phyloP scores from a whole-genome alignment of 179 eudicot genomes.

The Beta lomatogona region DNA sequence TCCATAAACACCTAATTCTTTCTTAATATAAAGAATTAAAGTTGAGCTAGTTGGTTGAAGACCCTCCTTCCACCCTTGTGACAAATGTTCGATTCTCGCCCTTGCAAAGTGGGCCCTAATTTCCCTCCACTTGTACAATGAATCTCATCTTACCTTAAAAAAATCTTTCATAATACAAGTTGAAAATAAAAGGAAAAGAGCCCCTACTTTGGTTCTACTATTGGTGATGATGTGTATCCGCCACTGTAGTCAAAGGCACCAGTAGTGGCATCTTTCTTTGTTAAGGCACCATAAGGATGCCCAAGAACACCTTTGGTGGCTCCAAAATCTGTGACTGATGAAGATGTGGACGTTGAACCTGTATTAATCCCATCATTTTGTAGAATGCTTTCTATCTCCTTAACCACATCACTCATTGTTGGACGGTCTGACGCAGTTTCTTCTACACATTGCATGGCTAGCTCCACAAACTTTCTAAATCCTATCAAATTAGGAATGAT shows the following conservation, averaged over 20 bases:
- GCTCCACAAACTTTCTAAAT: slow-evolving; percentile 54
- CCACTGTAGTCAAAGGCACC: slow-evolving; percentile 76
- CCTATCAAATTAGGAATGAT: slow-evolving; percentile 39
- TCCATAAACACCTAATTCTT: no score
- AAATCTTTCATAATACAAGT: neutral
- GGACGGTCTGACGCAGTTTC: slow-evolving; percentile 79
- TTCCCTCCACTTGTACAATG: no score
- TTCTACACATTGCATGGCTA: slow-evolving; percentile 83
- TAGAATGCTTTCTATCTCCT: slow-evolving; percentile 62
- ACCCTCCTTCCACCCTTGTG: no score
- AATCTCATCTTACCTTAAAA: no score
- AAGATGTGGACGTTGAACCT: slow-evolving; percentile 72
- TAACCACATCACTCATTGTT: slow-evolving; percentile 79
- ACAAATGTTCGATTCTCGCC: no score
- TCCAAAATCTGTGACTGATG: slow-evolving; percentile 69
- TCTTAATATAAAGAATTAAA: no score
- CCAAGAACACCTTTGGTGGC: slow-evolving; percentile 36
- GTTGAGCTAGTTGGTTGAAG: no score
- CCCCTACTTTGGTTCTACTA: slow-evolving; percentile 55
- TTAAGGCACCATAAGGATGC: slow-evolving; percentile 47
- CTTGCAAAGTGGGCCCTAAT: no score
- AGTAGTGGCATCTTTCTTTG: slow-evolving; percentile 20
- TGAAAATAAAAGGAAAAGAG: neutral
- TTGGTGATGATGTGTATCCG: slow-evolving; percentile 52
- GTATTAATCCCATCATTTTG: slow-evolving; percentile 65